Evolutionary conservation across 768 basidiomycete species (phyloP).

Genomic region (Suillus bovinus): DNA sequence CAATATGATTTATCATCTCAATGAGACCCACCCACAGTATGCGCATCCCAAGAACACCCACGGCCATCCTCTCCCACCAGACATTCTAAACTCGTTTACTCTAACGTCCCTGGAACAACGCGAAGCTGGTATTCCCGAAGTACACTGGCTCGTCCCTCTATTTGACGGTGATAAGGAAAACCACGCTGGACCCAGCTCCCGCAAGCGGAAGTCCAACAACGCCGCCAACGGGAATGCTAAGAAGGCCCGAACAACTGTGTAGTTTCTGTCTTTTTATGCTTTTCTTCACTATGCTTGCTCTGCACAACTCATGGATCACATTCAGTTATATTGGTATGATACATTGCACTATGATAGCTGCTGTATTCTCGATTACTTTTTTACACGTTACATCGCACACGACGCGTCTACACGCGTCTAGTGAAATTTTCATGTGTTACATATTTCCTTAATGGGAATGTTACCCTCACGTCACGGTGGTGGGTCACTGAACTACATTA

Average conservation of each 20-base stretch:
- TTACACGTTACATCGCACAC: no score
- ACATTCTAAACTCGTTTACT: not conserved
- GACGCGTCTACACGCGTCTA: no score
- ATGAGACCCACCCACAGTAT: not conserved
- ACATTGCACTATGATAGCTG: no score
- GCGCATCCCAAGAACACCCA: not conserved
- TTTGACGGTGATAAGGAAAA: not conserved
- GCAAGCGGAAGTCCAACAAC: not conserved
- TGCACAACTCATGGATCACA: not conserved
- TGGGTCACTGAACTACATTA: no score
- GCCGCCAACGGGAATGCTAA: not conserved
- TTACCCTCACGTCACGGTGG: no score
- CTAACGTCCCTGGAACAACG: not conserved
- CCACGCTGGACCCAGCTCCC: not conserved
- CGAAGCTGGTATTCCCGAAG: not conserved
- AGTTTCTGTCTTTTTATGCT: not conserved
- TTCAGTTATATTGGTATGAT: no score
- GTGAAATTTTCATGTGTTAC: no score
- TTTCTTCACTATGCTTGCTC: not conserved
- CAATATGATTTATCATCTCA: not conserved
- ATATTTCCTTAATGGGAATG: no score
- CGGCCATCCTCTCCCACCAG: not conserved
- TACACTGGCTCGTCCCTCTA: not conserved
- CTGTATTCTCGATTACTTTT: no score
- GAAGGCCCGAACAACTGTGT: not conserved